phyloP scores from a whole-genome alignment of 306 rosid species.

The Casuarina equisetifolia region DNA sequence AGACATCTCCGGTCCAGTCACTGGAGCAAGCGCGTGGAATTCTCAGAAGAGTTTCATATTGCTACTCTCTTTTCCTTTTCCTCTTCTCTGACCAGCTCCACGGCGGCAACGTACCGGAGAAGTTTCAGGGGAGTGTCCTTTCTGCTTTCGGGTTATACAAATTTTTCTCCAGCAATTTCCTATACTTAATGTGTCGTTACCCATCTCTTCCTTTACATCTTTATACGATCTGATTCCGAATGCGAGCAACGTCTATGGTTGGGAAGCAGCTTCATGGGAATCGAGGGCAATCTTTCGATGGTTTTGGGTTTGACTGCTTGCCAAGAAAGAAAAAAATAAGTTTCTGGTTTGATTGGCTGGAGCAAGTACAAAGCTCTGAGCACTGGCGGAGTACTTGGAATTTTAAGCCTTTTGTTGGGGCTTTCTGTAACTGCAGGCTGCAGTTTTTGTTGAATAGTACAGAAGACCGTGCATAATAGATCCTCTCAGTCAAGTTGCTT shows the following conservation, averaged over 20 bases:
- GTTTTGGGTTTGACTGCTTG: background rate
- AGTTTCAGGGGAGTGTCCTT: background rate
- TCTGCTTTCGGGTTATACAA: background rate
- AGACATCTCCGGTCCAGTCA: background rate
- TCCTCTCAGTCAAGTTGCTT: background rate
- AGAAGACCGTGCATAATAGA: slow-evolving; percentile 5
- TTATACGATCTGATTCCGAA: slow-evolving; percentile 4
- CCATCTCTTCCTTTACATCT: background rate
- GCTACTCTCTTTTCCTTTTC: background rate
- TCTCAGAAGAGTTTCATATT: background rate
- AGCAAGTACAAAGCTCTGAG: background rate
- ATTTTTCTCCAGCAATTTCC: background rate
- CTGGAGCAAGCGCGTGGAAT: slow-evolving; percentile 2
- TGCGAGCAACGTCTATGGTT: background rate
- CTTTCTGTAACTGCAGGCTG: background rate
- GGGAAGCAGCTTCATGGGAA: background rate
- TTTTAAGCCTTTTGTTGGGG: background rate
- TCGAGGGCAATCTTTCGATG: background rate
- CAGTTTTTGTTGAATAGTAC: slow-evolving; percentile 4
- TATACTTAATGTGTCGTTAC: background rate
- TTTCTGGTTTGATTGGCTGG: background rate
- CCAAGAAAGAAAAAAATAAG: background rate
- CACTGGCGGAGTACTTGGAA: background rate
- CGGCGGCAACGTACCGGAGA: background rate
- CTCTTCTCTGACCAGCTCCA: background rate